phyloP scores from a whole-genome alignment of 2,329 filamentous ascomycete species.

The Fusarium xyrophilum region DNA sequence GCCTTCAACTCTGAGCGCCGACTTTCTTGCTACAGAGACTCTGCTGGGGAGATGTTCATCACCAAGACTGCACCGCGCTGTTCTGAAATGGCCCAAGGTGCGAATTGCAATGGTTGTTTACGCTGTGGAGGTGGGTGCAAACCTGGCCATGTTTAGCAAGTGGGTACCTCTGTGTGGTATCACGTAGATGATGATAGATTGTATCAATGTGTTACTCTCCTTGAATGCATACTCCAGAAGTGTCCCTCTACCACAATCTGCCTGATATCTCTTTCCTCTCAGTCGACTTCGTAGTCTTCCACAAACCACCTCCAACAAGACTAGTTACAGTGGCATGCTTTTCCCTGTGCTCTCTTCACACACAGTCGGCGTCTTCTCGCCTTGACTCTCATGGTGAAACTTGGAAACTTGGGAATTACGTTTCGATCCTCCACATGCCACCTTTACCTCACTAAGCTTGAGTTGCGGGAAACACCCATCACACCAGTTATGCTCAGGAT shows the following conservation, averaged over 20 bases:
- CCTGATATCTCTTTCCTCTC: not conserved
- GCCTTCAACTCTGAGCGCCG: not conserved
- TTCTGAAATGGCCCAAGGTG: not conserved
- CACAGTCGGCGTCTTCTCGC: slow-evolving; percentile 32
- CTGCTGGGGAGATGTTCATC: not conserved
- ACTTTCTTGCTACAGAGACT: not conserved
- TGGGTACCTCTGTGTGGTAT: not conserved
- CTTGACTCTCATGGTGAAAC: slow-evolving; percentile 49
- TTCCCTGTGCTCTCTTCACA: slow-evolving; percentile 32
- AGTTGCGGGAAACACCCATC: slow-evolving; percentile 45
- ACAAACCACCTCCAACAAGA: not conserved
- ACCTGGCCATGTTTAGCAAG: not conserved
- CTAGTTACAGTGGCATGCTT: not conserved
- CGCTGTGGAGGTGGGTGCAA: not conserved
- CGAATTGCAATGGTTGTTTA: not conserved
- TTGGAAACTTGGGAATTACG: slow-evolving; percentile 45
- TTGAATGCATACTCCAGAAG: not conserved
- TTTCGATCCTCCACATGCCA: slow-evolving; percentile 36
- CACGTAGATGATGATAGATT: not conserved
- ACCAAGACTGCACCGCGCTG: not conserved
- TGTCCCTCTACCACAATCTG: not conserved
- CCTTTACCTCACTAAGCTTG: slow-evolving; percentile 21
- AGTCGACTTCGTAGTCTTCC: not conserved
- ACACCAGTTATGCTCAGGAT: slow-evolving; percentile 44
- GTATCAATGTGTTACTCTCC: not conserved